Conservation (phyloP, 169 alveolate genomes). For the Plasmodium vinckei region DNA sequence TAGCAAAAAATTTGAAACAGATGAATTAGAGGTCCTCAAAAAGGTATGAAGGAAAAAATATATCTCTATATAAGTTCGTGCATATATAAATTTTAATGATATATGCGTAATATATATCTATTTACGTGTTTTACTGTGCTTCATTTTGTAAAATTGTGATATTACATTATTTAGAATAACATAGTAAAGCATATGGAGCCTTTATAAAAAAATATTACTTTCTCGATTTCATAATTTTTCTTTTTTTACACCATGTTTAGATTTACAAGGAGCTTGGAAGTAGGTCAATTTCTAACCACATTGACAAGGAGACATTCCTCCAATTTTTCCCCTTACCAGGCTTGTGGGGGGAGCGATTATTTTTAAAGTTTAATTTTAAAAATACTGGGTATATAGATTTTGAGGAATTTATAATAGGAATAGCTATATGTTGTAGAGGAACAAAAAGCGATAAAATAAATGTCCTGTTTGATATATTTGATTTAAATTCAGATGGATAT, state of each 20-base stretch:
- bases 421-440: constrained; percentile 90
- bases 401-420: constrained; percentile 89
- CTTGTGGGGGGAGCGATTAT: constrained; percentile 91
- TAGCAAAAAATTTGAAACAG: constrained; percentile 71
- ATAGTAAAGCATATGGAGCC: background rate
- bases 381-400: constrained; percentile 86
- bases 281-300: constrained; percentile 83
- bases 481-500: constrained; percentile 86
- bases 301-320: constrained; percentile 90
- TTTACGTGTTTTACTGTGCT: too few species aligned
- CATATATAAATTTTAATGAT: too few species aligned
- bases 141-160: too few species aligned
- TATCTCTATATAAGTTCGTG: too few species aligned
- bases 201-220: background rate
- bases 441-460: constrained; percentile 87
- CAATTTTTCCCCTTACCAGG: constrained; percentile 91
- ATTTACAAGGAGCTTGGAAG: constrained; percentile 87
- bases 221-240: background rate
- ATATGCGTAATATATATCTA: too few species aligned
- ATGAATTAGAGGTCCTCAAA: constrained; percentile 66
- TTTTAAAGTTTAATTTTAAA: constrained; percentile 83
- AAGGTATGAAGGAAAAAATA: constrained; percentile 16
- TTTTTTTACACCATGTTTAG: constrained; percentile 11
- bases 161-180: too few species aligned
- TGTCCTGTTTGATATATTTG: constrained; percentile 90